Conservation (phyloP, 441 rosid genomes). For the Theobroma grandiflorum region DNA sequence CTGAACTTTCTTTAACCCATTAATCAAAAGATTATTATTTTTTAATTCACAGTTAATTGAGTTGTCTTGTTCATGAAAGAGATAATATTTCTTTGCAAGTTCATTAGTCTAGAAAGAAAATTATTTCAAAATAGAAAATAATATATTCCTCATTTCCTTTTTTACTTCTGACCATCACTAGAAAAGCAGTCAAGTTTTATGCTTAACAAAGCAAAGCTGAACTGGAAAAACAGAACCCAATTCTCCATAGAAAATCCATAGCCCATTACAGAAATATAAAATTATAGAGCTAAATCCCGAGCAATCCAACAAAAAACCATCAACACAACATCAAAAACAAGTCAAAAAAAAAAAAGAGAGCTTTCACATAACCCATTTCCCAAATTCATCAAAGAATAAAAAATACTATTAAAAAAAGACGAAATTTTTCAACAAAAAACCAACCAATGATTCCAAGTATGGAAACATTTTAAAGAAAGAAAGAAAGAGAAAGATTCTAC, state of each 20-base stretch:
- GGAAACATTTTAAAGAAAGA: not conserved
- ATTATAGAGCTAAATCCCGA: not conserved
- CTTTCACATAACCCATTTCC: slow-evolving; percentile 14
- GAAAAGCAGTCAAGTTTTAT: not conserved
- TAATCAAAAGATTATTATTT: not conserved
- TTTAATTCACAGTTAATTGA: not conserved
- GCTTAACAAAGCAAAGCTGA: not conserved
- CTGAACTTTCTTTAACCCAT: not conserved
- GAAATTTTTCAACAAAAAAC: slow-evolving; percentile 17
- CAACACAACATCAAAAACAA: slow-evolving; percentile 20
- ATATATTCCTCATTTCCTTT: not conserved
- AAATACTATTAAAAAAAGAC: not conserved
- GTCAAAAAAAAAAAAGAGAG: not conserved
- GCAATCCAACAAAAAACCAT: slow-evolving; percentile 20
- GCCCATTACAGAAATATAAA: not conserved
- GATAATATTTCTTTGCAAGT: not conserved
- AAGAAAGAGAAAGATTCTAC: not conserved
- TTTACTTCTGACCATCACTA: not conserved
- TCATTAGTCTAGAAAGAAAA: not conserved
- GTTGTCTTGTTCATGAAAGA: not conserved
- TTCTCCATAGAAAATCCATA: not conserved
- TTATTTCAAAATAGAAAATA: not conserved
- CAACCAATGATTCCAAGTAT: slow-evolving; percentile 8
- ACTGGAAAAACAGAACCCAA: not conserved
- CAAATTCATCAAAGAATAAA: slow-evolving; percentile 22